Evolutionary conservation across 2,329 filamentous ascomycete genomes (phyloP).

Genomic region (Graphilbum ipis-grandicollis): DNA sequence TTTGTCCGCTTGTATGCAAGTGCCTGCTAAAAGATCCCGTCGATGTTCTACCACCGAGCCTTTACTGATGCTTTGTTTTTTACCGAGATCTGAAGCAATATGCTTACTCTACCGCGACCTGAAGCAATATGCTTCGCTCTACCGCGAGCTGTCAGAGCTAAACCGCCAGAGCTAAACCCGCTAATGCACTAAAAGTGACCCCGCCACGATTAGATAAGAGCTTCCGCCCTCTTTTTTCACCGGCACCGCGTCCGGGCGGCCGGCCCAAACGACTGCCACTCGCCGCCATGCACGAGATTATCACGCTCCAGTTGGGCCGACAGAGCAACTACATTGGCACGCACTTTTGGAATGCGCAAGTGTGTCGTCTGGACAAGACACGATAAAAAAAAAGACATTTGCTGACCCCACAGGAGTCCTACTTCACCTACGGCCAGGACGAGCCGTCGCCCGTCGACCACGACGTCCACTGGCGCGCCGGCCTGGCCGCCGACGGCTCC

Average conservation of each 20-base stretch:
- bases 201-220: neutral
- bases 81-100: too few relatives aligned
- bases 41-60: too few relatives aligned
- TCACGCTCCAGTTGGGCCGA: constrained; percentile 86
- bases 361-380: constrained; percentile 16
- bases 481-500: constrained; percentile 62
- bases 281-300: constrained; percentile 68
- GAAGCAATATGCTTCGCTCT: too few relatives aligned
- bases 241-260: neutral
- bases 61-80: too few relatives aligned
- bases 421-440: constrained; percentile 70
- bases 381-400: neutral
- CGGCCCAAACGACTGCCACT: too few relatives aligned
- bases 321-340: constrained; percentile 85
- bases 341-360: constrained; percentile 96
- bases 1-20: too few relatives aligned
- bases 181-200: too few relatives aligned
- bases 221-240: neutral
- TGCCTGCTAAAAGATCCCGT: too few relatives aligned
- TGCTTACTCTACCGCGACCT: too few relatives aligned
- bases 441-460: constrained; percentile 53
- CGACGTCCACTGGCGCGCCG: constrained; percentile 76
- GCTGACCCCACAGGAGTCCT: constrained; percentile 56
- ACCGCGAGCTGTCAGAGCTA: too few relatives aligned
- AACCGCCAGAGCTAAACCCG: too few relatives aligned